phyloP scores from a whole-genome alignment of 495 filamentous ascomycete genomes.

The Lophiostoma macrostomum region DNA sequence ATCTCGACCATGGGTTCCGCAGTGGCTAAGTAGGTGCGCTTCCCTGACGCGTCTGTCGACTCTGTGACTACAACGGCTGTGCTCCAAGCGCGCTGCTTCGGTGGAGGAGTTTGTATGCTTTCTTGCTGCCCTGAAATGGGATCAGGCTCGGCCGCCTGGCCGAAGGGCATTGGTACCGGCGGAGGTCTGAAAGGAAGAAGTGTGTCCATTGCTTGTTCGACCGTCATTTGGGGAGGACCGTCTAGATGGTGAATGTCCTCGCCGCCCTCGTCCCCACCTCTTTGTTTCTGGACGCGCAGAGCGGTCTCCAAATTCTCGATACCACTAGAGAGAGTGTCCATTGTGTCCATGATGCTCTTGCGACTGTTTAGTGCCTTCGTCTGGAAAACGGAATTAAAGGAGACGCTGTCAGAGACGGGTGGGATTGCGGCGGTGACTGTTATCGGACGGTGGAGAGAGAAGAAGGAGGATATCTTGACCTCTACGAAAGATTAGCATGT shows the following conservation, averaged over 20 bases:
- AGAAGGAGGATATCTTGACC: slow-evolving; percentile 84
- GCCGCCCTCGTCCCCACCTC: slow-evolving; percentile 43
- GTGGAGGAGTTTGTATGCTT: not conserved
- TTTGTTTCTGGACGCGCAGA: slow-evolving; percentile 37
- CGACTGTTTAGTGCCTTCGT: slow-evolving; percentile 50
- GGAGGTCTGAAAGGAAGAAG: slow-evolving; percentile 28
- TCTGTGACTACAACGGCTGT: slow-evolving; percentile 81
- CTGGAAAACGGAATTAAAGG: slow-evolving; percentile 79
- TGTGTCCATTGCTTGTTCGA: slow-evolving; percentile 23
- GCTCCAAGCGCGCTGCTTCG: slow-evolving; percentile 62
- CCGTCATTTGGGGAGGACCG: slow-evolving; percentile 14
- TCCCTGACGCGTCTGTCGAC: slow-evolving; percentile 64
- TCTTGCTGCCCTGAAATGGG: not conserved
- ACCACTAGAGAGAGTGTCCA: slow-evolving; percentile 71
- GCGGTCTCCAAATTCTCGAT: slow-evolving; percentile 57
- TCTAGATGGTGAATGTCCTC: slow-evolving; percentile 25
- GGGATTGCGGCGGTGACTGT: slow-evolving; percentile 80
- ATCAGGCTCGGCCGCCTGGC: slow-evolving; percentile 2
- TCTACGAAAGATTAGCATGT: slow-evolving; percentile 51
- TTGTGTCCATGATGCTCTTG: slow-evolving; percentile 58
- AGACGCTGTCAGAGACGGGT: slow-evolving; percentile 62
- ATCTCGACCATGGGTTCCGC: slow-evolving; percentile 39
- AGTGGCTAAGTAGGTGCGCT: slow-evolving; percentile 53
- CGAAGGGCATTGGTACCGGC: slow-evolving; percentile 20
- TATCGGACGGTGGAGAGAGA: slow-evolving; percentile 92